These are phyloP conservation scores for Colletotrichum spinosum DNA, from an alignment of 2,329 filamentous ascomycete genomes.

Conservation along the genomic window DNA sequence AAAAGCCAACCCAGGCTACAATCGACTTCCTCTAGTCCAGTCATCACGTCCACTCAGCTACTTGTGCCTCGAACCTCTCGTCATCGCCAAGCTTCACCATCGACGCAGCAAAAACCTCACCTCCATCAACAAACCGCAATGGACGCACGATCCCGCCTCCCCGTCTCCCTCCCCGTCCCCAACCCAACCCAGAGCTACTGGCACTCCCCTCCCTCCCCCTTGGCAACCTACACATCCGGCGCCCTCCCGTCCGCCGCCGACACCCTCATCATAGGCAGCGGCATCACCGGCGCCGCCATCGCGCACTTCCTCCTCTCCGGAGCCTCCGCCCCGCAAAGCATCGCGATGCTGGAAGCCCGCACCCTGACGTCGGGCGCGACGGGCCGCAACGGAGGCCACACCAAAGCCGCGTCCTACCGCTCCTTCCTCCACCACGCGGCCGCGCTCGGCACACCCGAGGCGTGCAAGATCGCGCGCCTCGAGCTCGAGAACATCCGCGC, in stretches of 20 bases:
- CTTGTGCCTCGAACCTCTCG: not conserved
- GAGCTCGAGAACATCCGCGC: conserved; percentile 65
- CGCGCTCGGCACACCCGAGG: conserved; percentile 59
- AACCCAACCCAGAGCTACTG: conserved; percentile 60
- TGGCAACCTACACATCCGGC: conserved; percentile 39
- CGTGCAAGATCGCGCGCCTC: conserved; percentile 61
- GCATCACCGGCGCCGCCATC: conserved; percentile 61
- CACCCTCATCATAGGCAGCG: conserved; percentile 66
- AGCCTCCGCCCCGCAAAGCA: conserved; percentile 26
- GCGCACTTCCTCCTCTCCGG: conserved; percentile 44
- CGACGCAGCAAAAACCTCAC: not conserved
- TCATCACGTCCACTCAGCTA: not conserved
- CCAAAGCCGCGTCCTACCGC: conserved; percentile 60
- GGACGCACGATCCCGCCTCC: conserved; percentile 25
- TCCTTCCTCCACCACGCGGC: conserved; percentile 60
- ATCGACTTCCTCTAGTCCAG: not conserved
- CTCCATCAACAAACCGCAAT: not conserved
- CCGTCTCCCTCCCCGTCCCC: conserved; percentile 48
- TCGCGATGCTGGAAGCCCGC: conserved; percentile 64
- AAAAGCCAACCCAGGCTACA: not conserved
- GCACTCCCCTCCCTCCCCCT: conserved; percentile 54
- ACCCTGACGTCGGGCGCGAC: conserved; percentile 64
- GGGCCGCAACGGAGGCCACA: conserved; percentile 65
- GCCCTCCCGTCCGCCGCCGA: conserved; percentile 54
- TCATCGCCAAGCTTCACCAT: not conserved